Base-by-base conservation (phyloP, 192 early-diverging fungal genomes). In the Coemansia sp. region DNA sequence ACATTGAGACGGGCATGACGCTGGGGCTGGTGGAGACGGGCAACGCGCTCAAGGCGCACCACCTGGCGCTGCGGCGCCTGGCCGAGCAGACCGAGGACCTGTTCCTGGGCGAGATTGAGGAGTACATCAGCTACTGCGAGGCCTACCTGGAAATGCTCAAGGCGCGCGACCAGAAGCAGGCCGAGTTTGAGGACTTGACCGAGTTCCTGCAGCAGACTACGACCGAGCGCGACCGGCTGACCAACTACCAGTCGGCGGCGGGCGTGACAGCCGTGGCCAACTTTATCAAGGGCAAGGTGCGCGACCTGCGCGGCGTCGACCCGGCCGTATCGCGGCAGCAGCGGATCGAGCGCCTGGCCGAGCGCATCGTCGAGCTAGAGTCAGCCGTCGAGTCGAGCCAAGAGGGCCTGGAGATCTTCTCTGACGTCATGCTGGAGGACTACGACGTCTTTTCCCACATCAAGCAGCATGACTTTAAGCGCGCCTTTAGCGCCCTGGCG, bases 151-250 rank as follows among this genome's bases (percentile, higher is more conserved):
- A 86, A 44, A 77, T 87, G 29, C 75, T 98, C 19, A 82, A 78
- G 46, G 52, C 79, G 42, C 69, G 93, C 16, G 95, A 98, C 67
- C 92, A 98, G 64, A 96, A 96, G 68, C 95, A 98, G 73, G 75
- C 94, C 7, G 95, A 98, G 74, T 84, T 84, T 61, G 92, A 98
- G 72, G 93, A 88, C 38, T 67, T 98, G 33, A 80, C 83, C 7
- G 75, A 78, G 39, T 92, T 85, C 34, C 64, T 94, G 38, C 80
- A 86, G 54, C 82, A 84, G 41, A 75, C 86, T 17, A 60, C 65
- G 0, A 51, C 78, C 0, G 92, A 97, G 37, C 79, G 83, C 29
- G 89, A 92, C 18, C 73, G 83, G 7, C 73, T 86, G 36, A 37
- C 80, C 21, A 79, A 80, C 58, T 79, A 77, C 45, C 67, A 69